Percentiles rank a stretch among this genome's conserved stretches.
phyloP scores from a whole-genome alignment of 345 rosid species.

The Lepidium africanum region DNA sequence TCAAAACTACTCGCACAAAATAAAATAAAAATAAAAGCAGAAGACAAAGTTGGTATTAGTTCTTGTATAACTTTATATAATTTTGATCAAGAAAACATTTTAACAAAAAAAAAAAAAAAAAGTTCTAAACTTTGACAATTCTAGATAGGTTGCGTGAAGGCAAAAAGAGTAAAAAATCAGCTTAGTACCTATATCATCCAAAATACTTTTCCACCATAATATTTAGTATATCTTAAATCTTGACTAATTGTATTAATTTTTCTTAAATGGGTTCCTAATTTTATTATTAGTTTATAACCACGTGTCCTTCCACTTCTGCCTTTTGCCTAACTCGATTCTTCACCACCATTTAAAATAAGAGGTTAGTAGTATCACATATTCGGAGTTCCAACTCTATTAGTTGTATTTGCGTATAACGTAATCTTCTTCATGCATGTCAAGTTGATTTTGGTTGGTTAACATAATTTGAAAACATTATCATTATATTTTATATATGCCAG shows the following conservation, averaged over 20 bases:
- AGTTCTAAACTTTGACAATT: too few relatives aligned
- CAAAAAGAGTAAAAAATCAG: conserved; percentile 26
- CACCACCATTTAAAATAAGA: conserved; percentile 13
- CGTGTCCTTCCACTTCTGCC: conserved; percentile 9
- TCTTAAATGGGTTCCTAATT: neutral
- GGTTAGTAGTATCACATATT: conserved; percentile 1
- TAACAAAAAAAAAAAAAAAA: too few relatives aligned
- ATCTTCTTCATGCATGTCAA: conserved; percentile 10
- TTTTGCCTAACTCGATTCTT: conserved; percentile 25
- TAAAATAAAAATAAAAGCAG: too few relatives aligned
- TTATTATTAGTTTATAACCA: neutral
- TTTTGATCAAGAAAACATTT: too few relatives aligned
- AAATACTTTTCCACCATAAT: conserved; percentile 14
- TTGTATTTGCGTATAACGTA: conserved; percentile 9
- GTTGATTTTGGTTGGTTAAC: neutral
- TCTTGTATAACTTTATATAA: too few relatives aligned
- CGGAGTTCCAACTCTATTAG: conserved; percentile 16
- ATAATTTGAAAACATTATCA: neutral
- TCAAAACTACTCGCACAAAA: too few relatives aligned
- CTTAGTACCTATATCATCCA: conserved; percentile 37
- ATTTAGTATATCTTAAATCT: neutral
- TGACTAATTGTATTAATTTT: neutral
- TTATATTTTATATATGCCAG: neutral
- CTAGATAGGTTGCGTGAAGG: conserved; percentile 42
- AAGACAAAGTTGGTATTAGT: too few relatives aligned